Evolutionary conservation across 495 filamentous ascomycete species (phyloP), one percentile per base, ranked within the genome.

Genomic region (Penicillium argentinense): DNA sequence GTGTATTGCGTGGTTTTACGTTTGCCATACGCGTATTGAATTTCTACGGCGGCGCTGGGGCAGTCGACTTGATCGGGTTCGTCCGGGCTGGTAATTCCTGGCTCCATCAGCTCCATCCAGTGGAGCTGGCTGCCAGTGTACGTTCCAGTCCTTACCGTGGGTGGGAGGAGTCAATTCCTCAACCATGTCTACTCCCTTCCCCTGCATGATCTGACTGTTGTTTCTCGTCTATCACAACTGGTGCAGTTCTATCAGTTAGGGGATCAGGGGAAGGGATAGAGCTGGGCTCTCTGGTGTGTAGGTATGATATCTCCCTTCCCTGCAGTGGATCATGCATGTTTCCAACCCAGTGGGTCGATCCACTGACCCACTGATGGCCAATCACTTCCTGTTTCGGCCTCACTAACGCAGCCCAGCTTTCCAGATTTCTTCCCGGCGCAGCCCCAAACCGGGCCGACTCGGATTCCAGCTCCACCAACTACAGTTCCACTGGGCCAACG

Each of bases 401-500:
- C 47, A 24, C 11, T 22, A 56, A 47, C 23, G 28, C 28, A 51
- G 13, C n/a, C 14, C 30, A 42, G 25, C 25, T 49, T 51, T 50
- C 53, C 52, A 51, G 51, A 60, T 54, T 45, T 4, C 23, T 53
- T 63, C 57, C 57, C 60, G 60, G 57, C 47, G 53, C 48, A 39
- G 28, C 45, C 57, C n/a, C 45, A 60, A 61, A 58, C 49, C 60
- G 60, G 60, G 57, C 60, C 60, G 60, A 63, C 36, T 63, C 60
- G 60, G 60, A 63, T 61, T 63, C 48, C 54, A 55, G 51, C 32
- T 51, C 57, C 57, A 63, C 60, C 51, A 63, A 33, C 46, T 29
- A 45, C 33, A 32, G 44, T 45, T 34, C 57, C 39, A 63, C 60
- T 60, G 60, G 60, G 50, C 57, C 54, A 57, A 56, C 53, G 23